These are phyloP conservation scores for Durio zibethinus DNA, from an alignment of 345 rosid genomes.

Conservation along the genomic window DNA sequence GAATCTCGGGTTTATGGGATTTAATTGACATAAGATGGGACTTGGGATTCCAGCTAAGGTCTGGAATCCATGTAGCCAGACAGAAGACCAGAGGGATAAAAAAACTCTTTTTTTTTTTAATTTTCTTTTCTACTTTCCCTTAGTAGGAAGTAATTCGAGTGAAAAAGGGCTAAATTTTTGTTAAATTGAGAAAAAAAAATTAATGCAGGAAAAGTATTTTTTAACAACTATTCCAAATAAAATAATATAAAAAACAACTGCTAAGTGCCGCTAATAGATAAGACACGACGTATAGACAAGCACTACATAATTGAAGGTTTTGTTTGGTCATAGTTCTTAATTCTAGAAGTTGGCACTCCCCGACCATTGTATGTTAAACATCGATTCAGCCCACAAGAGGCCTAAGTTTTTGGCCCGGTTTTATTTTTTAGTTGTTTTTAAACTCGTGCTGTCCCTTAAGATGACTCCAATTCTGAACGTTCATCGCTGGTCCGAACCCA, in stretches of 20 bases:
- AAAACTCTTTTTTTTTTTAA: not conserved
- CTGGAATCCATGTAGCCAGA: conserved; percentile 24
- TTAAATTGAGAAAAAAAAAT: no score
- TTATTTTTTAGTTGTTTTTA: not conserved
- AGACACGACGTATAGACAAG: no score
- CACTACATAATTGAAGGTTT: no score
- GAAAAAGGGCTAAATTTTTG: no score
- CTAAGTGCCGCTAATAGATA: no score
- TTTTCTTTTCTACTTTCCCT: not conserved
- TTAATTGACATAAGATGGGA: not conserved
- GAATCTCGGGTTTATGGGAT: conserved; percentile 37
- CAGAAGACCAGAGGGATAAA: not conserved
- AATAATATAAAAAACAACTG: no score
- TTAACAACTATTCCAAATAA: no score
- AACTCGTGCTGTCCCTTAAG: not conserved
- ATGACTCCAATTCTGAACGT: not conserved
- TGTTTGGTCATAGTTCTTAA: no score
- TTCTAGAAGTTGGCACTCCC: no score
- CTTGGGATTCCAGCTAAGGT: conserved; percentile 16
- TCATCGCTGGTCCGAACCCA: not conserved
- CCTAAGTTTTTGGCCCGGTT: not conserved
- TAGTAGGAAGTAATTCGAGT: no score
- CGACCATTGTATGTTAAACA: no score
- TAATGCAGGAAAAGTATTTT: no score
- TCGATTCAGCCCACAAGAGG: not conserved